Evolutionary conservation across 805 yeast species (phyloP), one percentile per base, ranked within the genome.

Genomic region (Suhomyces pyralidae): DNA sequence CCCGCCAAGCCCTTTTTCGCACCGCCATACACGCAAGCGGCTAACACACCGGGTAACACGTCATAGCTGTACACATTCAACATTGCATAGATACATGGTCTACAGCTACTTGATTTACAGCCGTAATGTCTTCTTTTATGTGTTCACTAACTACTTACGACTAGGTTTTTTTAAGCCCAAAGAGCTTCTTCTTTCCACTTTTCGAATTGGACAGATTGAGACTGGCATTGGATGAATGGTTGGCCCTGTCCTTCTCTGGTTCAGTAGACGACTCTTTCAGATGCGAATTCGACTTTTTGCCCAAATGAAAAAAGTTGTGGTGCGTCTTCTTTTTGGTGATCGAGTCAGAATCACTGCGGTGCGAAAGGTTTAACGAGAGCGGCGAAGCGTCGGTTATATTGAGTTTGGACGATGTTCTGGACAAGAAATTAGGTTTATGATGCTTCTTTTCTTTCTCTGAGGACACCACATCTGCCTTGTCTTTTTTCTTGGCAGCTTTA

Each of bases 401-500:
- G 9, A 48, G 24, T 19, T 26, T 26, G 5, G 46, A 40, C 9
- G 46, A 22, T 8, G 28, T 28, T 42, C 46, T 40, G 1, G 46
- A 40, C 7, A 48, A 14, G 8, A 46, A 12, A 0, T 10, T 20
- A 10, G 32, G 34, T 26, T 14, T 28, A 5, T 26, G 28, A 19
- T 40, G 45, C 15, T 38, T 38, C 14, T 25, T 40, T 10, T 24
- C 50, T 12, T 40, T 40, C 7, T 44, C 28, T 17, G 22, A n/a
- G 1, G 34, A 26, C 25, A 20, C 25, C 1, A 24, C 45, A 24
- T 42, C 30, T 7, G 22, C 25, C 38, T 48, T 19, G 9, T 22
- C 34, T 10, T 14, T 32, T 42, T 56, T 54, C 51, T 54, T 52
- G 36, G 51, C 53, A n/a, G 48, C 44, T 14, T 50, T 56, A 42